Percentiles rank a stretch among this genome's conserved stretches.
Evolutionary conservation across 2,329 filamentous ascomycete species (phyloP).

Genomic region (Cercospora janseana): DNA sequence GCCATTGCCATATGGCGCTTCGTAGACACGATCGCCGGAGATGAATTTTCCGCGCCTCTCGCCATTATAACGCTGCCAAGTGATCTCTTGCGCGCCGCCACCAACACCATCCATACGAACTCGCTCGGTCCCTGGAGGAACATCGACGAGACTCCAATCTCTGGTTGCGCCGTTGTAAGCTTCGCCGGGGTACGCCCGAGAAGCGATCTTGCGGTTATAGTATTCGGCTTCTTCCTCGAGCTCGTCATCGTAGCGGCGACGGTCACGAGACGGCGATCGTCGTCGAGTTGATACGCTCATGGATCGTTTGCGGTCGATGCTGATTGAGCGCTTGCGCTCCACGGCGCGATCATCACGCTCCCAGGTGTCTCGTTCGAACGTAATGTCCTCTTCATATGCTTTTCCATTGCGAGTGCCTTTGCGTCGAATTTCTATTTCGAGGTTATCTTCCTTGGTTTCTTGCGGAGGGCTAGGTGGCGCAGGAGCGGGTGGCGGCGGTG

Average conservation of each 20-base stretch:
- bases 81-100: slow-evolving; percentile 71
- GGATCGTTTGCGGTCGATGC: slow-evolving; percentile 25
- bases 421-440: slow-evolving; percentile 57
- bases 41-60: slow-evolving; percentile 72
- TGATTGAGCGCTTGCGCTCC: slow-evolving; percentile 37
- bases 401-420: slow-evolving; percentile 48
- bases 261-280: slow-evolving; percentile 40
- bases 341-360: slow-evolving; percentile 35
- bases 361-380: slow-evolving; percentile 58
- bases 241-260: slow-evolving; percentile 54
- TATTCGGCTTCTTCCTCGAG: slow-evolving; percentile 57
- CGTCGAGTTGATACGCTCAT: slow-evolving; percentile 36
- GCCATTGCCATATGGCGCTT: slow-evolving; percentile 44
- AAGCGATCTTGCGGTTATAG: slow-evolving; percentile 66
- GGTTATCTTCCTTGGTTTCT: slow-evolving; percentile 46
- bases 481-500: slow-evolving; percentile 40
- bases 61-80: slow-evolving; percentile 76
- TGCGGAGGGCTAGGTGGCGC: slow-evolving; percentile 45
- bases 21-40: slow-evolving; percentile 59
- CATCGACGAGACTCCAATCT: slow-evolving; percentile 79
- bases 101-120: slow-evolving; percentile 79
- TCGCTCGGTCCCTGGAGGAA: slow-evolving; percentile 77
- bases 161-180: slow-evolving; percentile 70
- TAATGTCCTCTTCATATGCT: slow-evolving; percentile 63
- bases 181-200: slow-evolving; percentile 69